Evolutionary conservation across 106 monocot species (phyloP).

Genomic region (Iris macrosiphon): DNA sequence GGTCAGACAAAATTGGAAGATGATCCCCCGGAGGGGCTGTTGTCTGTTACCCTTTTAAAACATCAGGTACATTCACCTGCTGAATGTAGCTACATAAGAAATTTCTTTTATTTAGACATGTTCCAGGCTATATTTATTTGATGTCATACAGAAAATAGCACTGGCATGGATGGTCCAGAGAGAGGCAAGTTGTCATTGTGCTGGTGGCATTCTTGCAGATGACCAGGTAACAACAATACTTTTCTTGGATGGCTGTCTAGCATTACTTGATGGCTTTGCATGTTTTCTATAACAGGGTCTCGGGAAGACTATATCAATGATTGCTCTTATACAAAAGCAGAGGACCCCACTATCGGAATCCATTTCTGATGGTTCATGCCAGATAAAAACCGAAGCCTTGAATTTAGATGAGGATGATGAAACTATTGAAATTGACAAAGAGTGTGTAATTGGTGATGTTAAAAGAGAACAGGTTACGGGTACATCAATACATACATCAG

Average conservation of each 20-base stretch:
- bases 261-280: background rate
- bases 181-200: conserved; percentile 71
- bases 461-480: too few species aligned
- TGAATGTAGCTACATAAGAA: background rate
- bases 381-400: conserved; percentile 51
- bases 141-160: conserved; percentile 77
- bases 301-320: conserved; percentile 86
- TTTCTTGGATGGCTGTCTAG: background rate
- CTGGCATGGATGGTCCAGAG: conserved; percentile 91
- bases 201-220: conserved; percentile 96
- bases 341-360: conserved; percentile 52
- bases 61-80: conserved; percentile 52
- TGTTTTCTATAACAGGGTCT: conserved; percentile 54
- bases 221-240: conserved; percentile 64
- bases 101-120: too few species aligned
- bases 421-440: too few species aligned
- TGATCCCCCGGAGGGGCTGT: conserved; percentile 67
- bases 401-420: conserved; percentile 83
- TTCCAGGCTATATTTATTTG: background rate
- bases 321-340: conserved; percentile 85
- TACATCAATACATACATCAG: too few species aligned
- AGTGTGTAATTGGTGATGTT: too few species aligned
- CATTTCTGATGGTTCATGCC: conserved; percentile 27
- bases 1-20: conserved; percentile 71
- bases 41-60: conserved; percentile 79